These are phyloP conservation scores for Monilinia vaccinii-corymbosi DNA, from an alignment of 2,329 filamentous ascomycete genomes.

Conservation along the genomic window DNA sequence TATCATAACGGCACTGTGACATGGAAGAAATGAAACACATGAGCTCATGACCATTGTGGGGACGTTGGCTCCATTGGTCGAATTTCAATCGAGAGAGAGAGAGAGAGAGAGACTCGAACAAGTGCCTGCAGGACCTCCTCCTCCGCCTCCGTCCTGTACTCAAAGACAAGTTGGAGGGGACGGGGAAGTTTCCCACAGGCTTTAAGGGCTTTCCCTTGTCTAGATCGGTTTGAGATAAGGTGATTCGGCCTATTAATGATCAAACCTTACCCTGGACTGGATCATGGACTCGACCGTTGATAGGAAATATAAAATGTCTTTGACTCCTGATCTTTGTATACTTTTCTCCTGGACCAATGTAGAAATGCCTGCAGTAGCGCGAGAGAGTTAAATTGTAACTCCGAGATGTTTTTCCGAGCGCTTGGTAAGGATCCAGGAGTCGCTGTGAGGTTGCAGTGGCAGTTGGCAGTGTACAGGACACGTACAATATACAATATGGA, in stretches of 20 bases:
- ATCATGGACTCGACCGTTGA: neutral
- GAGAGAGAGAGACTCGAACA: too few species aligned
- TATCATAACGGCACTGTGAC: too few species aligned
- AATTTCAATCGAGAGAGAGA: neutral
- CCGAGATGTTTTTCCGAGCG: conserved; percentile 2
- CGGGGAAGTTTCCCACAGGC: neutral
- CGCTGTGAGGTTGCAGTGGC: too few species aligned
- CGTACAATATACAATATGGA: too few species aligned
- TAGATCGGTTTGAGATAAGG: conserved; percentile 8
- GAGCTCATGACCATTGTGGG: neutral
- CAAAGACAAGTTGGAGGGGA: too few species aligned
- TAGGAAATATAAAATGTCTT: conserved; percentile 2
- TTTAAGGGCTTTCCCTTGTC: neutral
- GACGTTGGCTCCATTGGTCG: neutral
- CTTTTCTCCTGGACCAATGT: conserved; percentile 7
- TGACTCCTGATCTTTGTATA: neutral
- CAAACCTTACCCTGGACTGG: neutral
- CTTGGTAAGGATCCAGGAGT: too few species aligned
- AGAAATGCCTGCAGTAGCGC: conserved; percentile 5
- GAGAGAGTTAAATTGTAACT: neutral
- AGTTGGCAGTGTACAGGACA: too few species aligned
- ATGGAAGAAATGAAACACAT: neutral
- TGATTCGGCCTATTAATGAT: neutral
- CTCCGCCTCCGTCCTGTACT: too few species aligned
- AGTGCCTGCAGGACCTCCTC: too few species aligned